Percentiles rank a stretch among this genome's conserved stretches.
Evolutionary conservation across 2,329 filamentous ascomycete genomes (phyloP).

Genomic region (Ophiocordyceps robertsii): DNA sequence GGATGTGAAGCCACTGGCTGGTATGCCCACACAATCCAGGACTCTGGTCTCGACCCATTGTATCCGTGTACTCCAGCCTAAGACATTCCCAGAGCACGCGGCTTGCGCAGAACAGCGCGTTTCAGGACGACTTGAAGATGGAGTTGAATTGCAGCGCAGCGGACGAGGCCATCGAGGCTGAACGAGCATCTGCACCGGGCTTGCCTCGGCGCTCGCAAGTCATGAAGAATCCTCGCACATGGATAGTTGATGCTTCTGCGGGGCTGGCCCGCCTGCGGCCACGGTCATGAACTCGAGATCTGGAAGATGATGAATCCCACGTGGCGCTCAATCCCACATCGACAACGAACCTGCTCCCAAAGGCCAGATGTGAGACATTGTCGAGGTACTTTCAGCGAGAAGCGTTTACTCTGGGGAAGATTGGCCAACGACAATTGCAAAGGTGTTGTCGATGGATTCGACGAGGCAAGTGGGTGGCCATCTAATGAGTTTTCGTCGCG

Average conservation of each 20-base stretch:
- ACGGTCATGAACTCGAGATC: neutral
- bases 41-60: neutral
- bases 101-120: neutral
- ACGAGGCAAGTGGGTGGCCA: too few relatives aligned
- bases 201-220: neutral
- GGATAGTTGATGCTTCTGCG: neutral
- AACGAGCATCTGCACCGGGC: neutral
- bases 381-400: too few relatives aligned
- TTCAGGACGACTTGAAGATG: neutral
- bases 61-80: neutral
- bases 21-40: neutral
- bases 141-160: neutral
- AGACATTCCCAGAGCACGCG: neutral
- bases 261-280: neutral
- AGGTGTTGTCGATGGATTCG: too few relatives aligned
- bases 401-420: too few relatives aligned
- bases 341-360: neutral
- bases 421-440: too few relatives aligned
- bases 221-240: neutral
- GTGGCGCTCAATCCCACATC: neutral
- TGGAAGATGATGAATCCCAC: neutral
- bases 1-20: neutral
- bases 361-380: neutral
- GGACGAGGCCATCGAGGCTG: neutral
- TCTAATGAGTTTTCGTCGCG: too few relatives aligned